These are phyloP conservation scores for Triticum turgidum DNA, from an alignment of 176 grass and related monocot genomes.

Conservation along the genomic window DNA sequence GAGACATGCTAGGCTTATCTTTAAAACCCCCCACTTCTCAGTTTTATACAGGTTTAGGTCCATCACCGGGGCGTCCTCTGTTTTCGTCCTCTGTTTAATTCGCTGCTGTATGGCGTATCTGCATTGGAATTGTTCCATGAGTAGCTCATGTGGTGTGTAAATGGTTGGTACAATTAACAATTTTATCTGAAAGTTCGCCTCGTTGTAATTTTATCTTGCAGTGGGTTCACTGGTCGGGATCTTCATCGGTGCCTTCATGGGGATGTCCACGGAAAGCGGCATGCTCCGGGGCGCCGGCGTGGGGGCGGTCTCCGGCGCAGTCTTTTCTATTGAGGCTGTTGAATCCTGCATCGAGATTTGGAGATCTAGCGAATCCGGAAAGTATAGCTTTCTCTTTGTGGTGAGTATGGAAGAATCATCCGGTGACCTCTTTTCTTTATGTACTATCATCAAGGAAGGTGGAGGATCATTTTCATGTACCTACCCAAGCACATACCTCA, in stretches of 20 bases:
- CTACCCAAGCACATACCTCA: slow-evolving; percentile 2
- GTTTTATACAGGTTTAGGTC: neutral
- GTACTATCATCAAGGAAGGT: neutral
- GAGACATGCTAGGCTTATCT: neutral
- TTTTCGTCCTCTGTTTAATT: neutral
- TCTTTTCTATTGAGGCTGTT: slow-evolving; percentile 91
- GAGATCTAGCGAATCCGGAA: slow-evolving; percentile 76
- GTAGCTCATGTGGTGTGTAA: neutral
- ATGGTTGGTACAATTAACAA: too few relatives aligned
- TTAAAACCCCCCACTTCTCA: neutral
- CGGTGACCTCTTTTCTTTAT: neutral
- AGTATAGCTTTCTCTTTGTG: slow-evolving; percentile 77
- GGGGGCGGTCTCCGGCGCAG: slow-evolving; percentile 77
- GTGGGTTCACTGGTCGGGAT: slow-evolving; percentile 80
- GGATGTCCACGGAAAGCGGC: slow-evolving; percentile 82
- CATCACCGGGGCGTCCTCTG: neutral
- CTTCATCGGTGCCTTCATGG: slow-evolving; percentile 74
- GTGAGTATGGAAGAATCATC: slow-evolving; percentile 46
- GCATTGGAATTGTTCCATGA: neutral
- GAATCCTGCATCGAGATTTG: slow-evolving; percentile 90
- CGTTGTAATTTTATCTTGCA: slow-evolving; percentile 22
- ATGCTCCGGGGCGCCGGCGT: slow-evolving; percentile 74
- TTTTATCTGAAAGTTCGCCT: neutral
- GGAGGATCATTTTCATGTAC: slow-evolving; percentile 44
- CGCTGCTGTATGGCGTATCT: too few relatives aligned